Evolutionary conservation across 129 eudicot genomes (phyloP).

Genomic region (Artemisia tridentata): DNA sequence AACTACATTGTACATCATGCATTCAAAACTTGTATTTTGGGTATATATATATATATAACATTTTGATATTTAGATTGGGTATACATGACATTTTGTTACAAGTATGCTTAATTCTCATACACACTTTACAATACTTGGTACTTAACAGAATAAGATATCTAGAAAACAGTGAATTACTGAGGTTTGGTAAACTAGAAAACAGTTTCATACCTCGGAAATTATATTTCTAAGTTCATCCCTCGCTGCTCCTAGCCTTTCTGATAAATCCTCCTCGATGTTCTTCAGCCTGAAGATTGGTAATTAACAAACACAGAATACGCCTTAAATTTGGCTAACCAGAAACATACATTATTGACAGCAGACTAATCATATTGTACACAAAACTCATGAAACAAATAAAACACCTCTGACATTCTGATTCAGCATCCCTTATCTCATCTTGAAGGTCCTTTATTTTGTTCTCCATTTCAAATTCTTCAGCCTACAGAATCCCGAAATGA

Average conservation of each 20-base stretch:
- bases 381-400: constrained; percentile 3
- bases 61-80: too few species aligned
- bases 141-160: not conserved
- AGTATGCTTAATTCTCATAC: constrained; percentile 4
- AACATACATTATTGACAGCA: constrained; percentile 10
- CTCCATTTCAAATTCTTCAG: constrained; percentile 80
- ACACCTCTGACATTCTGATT: constrained; percentile 50
- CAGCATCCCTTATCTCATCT: constrained; percentile 56
- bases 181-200: constrained; percentile 13
- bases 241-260: constrained; percentile 36
- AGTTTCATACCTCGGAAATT: constrained; percentile 43
- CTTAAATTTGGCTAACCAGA: constrained; percentile 7
- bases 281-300: constrained; percentile 49
- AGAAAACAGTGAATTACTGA: not conserved
- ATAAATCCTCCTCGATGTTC: constrained; percentile 50
- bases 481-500: constrained; percentile 42
- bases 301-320: constrained; percentile 29
- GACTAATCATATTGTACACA: constrained; percentile 4
- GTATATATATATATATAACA: too few species aligned
- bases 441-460: constrained; percentile 60
- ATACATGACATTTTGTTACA: not conserved
- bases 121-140: not conserved
- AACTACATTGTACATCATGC: too few species aligned
- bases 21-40: too few species aligned
- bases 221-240: constrained; percentile 44